phyloP scores from a whole-genome alignment of 352 stramenopile species.

The Thalassiosira sp. region DNA sequence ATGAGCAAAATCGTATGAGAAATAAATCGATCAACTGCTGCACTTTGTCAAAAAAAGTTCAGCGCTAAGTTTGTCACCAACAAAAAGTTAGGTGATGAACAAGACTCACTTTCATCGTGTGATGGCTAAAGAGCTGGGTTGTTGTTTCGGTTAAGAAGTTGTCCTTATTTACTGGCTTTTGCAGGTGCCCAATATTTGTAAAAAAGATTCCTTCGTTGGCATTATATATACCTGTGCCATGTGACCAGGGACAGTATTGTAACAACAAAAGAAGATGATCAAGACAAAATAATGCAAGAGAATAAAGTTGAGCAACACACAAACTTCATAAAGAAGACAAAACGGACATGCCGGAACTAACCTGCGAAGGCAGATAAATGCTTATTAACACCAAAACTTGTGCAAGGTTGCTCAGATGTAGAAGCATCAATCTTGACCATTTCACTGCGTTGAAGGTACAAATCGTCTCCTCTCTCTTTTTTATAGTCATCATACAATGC shows the following conservation, averaged over 20 bases:
- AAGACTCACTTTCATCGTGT: conserved; percentile 47
- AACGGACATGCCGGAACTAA: conserved; percentile 36
- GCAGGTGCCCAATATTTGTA: conserved; percentile 47
- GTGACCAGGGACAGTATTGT: no score
- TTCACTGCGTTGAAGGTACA: conserved; percentile 5
- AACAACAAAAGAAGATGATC: background rate
- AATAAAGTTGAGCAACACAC: no score
- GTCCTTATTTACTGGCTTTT: conserved; percentile 34
- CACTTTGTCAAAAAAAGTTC: background rate
- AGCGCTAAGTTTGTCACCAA: no score
- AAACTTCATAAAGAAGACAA: background rate
- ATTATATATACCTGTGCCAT: no score
- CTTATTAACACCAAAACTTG: conserved; percentile 63
- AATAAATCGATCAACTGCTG: background rate
- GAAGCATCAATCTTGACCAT: conserved; percentile 44
- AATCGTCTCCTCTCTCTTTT: conserved; percentile 7
- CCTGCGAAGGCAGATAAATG: conserved; percentile 25
- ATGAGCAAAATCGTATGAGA: background rate
- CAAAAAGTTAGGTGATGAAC: background rate
- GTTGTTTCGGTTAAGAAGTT: conserved; percentile 46
- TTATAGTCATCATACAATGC: conserved; percentile 50
- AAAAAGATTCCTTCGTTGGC: conserved; percentile 29
- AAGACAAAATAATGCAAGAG: conserved; percentile 15
- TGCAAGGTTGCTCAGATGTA: conserved; percentile 56
- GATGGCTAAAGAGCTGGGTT: conserved; percentile 56